These are phyloP conservation scores for Aspergillus glaucus DNA, from an alignment of 2,329 filamentous ascomycete species.

Conservation along the genomic window DNA sequence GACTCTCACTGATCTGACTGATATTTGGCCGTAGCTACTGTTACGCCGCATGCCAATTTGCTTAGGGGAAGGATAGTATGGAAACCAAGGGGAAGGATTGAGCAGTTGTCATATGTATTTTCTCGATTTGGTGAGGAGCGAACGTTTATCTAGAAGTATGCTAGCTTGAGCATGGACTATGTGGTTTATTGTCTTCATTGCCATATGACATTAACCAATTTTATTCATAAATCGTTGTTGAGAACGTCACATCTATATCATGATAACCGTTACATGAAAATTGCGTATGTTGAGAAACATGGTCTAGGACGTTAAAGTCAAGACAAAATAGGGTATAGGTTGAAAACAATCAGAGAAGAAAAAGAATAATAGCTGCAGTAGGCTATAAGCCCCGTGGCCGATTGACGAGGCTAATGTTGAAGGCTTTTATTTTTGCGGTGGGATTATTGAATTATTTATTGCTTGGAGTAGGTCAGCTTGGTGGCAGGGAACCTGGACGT, in stretches of 20 bases:
- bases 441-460: constrained; percentile 23
- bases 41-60: too few species aligned
- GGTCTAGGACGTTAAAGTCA: constrained; percentile 24
- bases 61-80: too few species aligned
- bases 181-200: too few species aligned
- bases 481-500: constrained; percentile 66
- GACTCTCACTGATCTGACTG: too few species aligned
- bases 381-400: constrained; percentile 1
- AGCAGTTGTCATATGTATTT: too few species aligned
- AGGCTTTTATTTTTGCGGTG: background rate
- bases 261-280: constrained; percentile 2
- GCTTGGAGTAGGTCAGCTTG: constrained; percentile 65
- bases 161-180: too few species aligned
- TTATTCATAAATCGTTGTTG: constrained; percentile 27
- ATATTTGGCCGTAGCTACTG: too few species aligned
- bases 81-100: too few species aligned
- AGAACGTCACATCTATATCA: constrained; percentile 21
- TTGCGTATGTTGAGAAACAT: constrained; percentile 7
- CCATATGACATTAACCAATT: background rate
- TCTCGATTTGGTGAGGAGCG: too few species aligned
- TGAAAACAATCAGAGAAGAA: constrained; percentile 20
- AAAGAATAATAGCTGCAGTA: constrained; percentile 8
- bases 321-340: constrained; percentile 30
- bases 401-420: background rate
- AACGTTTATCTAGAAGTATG: too few species aligned